Conservation (phyloP, 116 monocot genomes). For the Papilionanthe hybrid region DNA sequence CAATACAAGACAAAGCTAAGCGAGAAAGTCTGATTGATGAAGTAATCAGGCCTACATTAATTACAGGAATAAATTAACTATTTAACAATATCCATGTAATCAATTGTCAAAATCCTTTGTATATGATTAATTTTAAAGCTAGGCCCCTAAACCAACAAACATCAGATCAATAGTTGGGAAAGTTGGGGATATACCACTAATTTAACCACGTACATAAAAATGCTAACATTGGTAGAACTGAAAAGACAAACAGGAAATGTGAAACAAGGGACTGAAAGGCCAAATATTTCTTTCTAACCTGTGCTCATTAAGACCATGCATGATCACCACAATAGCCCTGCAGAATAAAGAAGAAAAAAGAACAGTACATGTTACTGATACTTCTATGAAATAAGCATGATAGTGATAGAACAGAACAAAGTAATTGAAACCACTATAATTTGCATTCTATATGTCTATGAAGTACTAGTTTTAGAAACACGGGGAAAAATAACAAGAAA, state of each 20-base stretch:
- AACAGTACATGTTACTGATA: not conserved
- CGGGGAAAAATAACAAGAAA: not conserved
- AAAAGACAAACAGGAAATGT: not conserved
- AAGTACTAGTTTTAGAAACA: not conserved
- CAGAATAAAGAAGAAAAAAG: not conserved
- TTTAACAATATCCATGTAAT: not conserved
- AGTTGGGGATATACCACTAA: not conserved
- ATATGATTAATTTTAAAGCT: not conserved
- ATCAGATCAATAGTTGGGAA: not conserved
- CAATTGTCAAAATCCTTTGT: not conserved
- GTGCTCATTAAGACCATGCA: constrained; percentile 98
- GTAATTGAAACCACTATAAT: not conserved
- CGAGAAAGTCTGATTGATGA: not conserved
- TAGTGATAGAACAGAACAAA: not conserved
- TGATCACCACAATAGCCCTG: constrained; percentile 85
- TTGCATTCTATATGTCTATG: not conserved
- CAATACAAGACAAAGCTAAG: not conserved
- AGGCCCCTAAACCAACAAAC: not conserved
- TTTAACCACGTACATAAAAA: not conserved
- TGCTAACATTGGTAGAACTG: not conserved
- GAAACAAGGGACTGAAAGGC: not conserved
- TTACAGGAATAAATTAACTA: not conserved
- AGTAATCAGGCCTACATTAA: not conserved
- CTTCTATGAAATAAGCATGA: not conserved
- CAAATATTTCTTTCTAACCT: constrained; percentile 37